phyloP scores from a whole-genome alignment of 2,329 filamentous ascomycete genomes.

The Epichloe uncinata region DNA sequence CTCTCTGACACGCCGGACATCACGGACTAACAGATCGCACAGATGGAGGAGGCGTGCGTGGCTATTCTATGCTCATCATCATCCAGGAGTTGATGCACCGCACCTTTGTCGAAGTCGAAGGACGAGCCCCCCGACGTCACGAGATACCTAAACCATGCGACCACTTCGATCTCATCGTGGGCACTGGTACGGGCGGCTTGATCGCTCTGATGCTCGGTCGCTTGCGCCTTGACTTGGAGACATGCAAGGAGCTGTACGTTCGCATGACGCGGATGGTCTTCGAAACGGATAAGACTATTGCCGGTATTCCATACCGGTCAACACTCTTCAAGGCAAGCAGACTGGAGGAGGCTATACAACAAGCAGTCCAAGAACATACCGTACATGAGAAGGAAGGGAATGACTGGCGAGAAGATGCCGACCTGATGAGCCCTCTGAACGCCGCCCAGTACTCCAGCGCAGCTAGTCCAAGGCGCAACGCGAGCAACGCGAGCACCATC shows the following conservation, averaged over 20 bases:
- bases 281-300: slow-evolving; percentile 95
- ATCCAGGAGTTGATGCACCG: slow-evolving; percentile 97
- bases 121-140: slow-evolving; percentile 68
- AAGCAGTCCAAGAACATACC: slow-evolving; percentile 78
- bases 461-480: slow-evolving; percentile 43
- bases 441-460: slow-evolving; percentile 28
- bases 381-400: slow-evolving; percentile 72
- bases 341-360: slow-evolving; percentile 83
- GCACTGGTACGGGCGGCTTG: slow-evolving; percentile 86
- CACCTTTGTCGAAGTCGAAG: slow-evolving; percentile 86
- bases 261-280: slow-evolving; percentile 91
- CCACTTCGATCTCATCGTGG: slow-evolving; percentile 93
- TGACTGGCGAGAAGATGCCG: slow-evolving; percentile 38
- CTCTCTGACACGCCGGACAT: neutral
- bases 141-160: slow-evolving; percentile 97
- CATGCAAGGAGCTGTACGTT: slow-evolving; percentile 94
- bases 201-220: slow-evolving; percentile 96
- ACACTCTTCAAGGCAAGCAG: slow-evolving; percentile 96
- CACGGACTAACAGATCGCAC: slow-evolving; percentile 16
- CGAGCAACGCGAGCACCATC: slow-evolving; percentile 70
- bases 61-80: slow-evolving; percentile 97
- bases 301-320: slow-evolving; percentile 84
- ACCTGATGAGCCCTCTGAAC: slow-evolving; percentile 27
- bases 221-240: slow-evolving; percentile 82
- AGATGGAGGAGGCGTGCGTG: slow-evolving; percentile 94